Evolutionary conservation across 2,329 filamentous ascomycete genomes (phyloP), one percentile per base, ranked within the genome.

Genomic region (Cucurbitaria berberidis): DNA sequence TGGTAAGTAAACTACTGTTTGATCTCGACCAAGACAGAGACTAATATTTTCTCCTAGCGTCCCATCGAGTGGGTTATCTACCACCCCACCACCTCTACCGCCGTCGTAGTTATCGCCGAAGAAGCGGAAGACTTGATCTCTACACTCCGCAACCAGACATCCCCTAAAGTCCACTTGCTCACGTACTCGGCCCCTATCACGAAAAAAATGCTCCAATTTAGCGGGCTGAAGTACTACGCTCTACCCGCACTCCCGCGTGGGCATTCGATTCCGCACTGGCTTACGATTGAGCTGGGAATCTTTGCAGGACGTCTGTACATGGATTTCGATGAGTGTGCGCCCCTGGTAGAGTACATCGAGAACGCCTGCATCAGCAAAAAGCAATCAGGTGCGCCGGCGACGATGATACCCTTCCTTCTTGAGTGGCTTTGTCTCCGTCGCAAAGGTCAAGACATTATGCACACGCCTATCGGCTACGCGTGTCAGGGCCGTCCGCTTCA

Each of bases 301-400:
- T 74, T 86, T 34, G 77, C 82, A 0, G 86, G 85, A 0, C 75
- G 84, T 0, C 74, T 88, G 0, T 88, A 88, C 59, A 80, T 86
- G 55, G 71, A 79, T 0, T 82, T 69, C 51, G 53, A 67, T 0
- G 82, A 86, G 38, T 62, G 59, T 38, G 34, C 34, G 29, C 24
- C 38, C 22, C 42, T 52, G 16, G 61, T 61, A 24, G 51, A 64
- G 13, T 60, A 57, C n/a, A 34, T 62, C 21, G 9, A 36, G 10
- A 38, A 34, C 15, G 41, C 13, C 32, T 44, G 26, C 16, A 26
- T 39, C n/a, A 47, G 16, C 11, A 34, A n/a, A n/a, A n/a, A 16
- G 13, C 34, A 45, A 35, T 21, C 29, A 45, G 6, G 30, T 55
- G 13, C 69, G 24, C 49, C 47, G 7, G 19, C 16, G n/a, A 51